A percentile compares a stretch with the other conserved stretches of the same genome.
Conservation (phyloP, 768 basidiomycete species). For the Coprinellus aureogranulatus region DNA sequence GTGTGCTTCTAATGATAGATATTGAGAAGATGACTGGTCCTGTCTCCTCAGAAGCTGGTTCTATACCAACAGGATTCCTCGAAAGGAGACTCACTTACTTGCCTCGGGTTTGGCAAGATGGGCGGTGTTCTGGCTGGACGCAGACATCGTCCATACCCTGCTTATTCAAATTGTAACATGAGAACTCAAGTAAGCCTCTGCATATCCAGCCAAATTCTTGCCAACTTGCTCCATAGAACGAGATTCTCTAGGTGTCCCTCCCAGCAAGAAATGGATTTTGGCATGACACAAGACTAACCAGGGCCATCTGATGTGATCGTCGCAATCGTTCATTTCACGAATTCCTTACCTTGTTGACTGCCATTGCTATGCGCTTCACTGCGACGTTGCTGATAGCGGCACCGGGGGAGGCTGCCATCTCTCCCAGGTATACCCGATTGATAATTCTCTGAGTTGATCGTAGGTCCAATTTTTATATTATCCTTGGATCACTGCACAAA, state of each 20-base stretch:
- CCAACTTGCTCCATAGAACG: too few species aligned
- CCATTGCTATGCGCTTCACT: conserved; percentile 33
- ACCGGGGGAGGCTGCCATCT: too few species aligned
- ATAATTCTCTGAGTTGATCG: too few species aligned
- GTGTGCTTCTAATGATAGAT: background rate
- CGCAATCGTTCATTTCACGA: conserved; percentile 10
- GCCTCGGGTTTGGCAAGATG: background rate
- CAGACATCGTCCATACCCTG: too few species aligned
- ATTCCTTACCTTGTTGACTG: background rate
- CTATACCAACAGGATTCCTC: background rate
- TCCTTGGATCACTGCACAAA: background rate
- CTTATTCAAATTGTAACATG: too few species aligned
- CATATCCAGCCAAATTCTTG: too few species aligned
- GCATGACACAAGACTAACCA: conserved; percentile 50
- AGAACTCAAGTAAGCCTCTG: too few species aligned
- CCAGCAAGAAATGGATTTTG: conserved; percentile 26
- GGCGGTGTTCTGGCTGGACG: too few species aligned
- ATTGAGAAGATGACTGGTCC: background rate
- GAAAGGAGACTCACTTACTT: background rate
- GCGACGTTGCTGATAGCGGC: conserved; percentile 37
- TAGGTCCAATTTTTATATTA: background rate
- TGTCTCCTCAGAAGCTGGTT: background rate
- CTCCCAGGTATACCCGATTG: too few species aligned
- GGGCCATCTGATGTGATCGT: conserved; percentile 34
- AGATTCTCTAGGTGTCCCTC: background rate